Conservation (phyloP, 306 rosid species). For the Vicia sativa region DNA sequence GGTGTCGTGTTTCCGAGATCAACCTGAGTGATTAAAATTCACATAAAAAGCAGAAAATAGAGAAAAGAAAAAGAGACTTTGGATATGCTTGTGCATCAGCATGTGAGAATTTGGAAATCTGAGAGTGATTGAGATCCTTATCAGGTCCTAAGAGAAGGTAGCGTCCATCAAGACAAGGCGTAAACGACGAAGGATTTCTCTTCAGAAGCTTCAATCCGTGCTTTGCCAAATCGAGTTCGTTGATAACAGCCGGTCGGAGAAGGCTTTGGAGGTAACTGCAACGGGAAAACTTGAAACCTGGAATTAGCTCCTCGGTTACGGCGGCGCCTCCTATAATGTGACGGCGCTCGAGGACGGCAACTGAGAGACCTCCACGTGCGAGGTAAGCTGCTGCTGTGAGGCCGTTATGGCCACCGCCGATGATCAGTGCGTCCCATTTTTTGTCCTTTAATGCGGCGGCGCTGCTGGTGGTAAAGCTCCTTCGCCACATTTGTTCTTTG, state of each 20-base stretch:
- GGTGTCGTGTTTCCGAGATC: too few relatives aligned
- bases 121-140: conserved; percentile 64
- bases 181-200: conserved; percentile 87
- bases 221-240: conserved; percentile 70
- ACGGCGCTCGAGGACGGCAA: conserved; percentile 91
- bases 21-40: background rate
- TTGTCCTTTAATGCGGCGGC: conserved; percentile 48
- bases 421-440: conserved; percentile 89
- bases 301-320: conserved; percentile 78
- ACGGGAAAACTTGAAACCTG: conserved; percentile 91
- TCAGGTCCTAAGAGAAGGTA: conserved; percentile 84
- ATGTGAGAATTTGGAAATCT: conserved; percentile 82
- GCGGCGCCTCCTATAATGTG: conserved; percentile 94
- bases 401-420: conserved; percentile 98
- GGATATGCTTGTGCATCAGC: conserved; percentile 82
- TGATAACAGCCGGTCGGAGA: conserved; percentile 79
- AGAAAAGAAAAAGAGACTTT: conserved; percentile 45
- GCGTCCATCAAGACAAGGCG: conserved; percentile 89
- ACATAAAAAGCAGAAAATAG: background rate
- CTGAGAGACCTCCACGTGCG: conserved; percentile 87
- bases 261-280: conserved; percentile 95
- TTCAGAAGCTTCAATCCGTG: conserved; percentile 86
- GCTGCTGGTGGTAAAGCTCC: conserved; percentile 53
- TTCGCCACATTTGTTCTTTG: conserved; percentile 65
- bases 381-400: conserved; percentile 91